Percentiles rank a stretch among this genome's conserved stretches.
Evolutionary conservation across 129 eudicot genomes (phyloP).

Genomic region (Oenanthe sinensis): DNA sequence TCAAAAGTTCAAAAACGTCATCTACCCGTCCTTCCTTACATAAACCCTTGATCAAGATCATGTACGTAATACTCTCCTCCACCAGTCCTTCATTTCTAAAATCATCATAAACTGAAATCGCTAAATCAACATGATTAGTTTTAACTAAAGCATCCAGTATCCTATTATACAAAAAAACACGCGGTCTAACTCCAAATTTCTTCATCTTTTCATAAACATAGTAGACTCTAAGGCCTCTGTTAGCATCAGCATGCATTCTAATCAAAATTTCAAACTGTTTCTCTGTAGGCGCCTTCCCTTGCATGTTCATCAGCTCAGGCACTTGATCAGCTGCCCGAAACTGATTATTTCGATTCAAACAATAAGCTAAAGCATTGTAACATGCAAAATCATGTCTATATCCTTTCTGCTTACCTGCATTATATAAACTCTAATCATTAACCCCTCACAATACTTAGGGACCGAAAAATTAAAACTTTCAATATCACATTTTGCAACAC

Average conservation of each 20-base stretch:
- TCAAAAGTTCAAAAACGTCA: constrained; percentile 46
- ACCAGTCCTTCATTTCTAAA: constrained; percentile 56
- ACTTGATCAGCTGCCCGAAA: constrained; percentile 88
- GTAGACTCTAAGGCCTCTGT: constrained; percentile 86
- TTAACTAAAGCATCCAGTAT: constrained; percentile 81
- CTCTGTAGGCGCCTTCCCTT: constrained; percentile 79
- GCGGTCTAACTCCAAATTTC: constrained; percentile 82
- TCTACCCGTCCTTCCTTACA: constrained; percentile 67
- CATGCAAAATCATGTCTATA: constrained; percentile 75
- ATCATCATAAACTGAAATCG: constrained; percentile 64
- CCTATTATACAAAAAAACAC: constrained; percentile 73
- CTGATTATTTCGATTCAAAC: constrained; percentile 55
- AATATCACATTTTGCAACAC: not conserved
- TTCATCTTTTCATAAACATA: constrained; percentile 88
- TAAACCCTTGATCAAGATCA: constrained; percentile 85
- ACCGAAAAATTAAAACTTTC: not conserved
- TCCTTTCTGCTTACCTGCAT: constrained; percentile 75
- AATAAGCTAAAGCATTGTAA: constrained; percentile 85
- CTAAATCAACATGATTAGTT: constrained; percentile 63
- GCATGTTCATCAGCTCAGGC: constrained; percentile 91
- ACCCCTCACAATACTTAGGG: not conserved
- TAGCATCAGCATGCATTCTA: constrained; percentile 84
- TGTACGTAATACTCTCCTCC: constrained; percentile 71
- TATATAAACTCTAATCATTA: not conserved
- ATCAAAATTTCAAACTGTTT: constrained; percentile 88